Base-by-base conservation (phyloP, 1,284 basidiomycete genomes). In the Moesziomyces parantarcticus region DNA sequence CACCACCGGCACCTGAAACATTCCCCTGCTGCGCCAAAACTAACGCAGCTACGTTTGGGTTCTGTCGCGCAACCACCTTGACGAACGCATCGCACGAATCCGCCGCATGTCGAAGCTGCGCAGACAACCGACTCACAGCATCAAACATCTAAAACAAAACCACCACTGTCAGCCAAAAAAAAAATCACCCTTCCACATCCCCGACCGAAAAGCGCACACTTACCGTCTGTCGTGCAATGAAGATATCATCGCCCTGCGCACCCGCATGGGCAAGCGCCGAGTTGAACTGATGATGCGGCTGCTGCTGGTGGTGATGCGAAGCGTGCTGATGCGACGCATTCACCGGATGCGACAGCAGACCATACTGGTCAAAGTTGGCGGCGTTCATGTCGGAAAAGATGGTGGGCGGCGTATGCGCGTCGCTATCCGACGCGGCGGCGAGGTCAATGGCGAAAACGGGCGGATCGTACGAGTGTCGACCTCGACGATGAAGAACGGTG, bases 71-170 rank as follows among this genome's bases (percentile, higher is more conserved):
- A 5, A 78, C 62, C 23, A 65, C 59, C 57, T 77, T 75, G 58
- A 72, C 67, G 55, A 78, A 77, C 10, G 64, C 65, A 40, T 78
- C 77, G 44, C 71, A 77, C 58, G 61, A 56, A 41, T 70, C 66
- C 10, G 77, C 75, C 9, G 77, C 77, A 46, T 74, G 69, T 4
- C 77, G 67, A 26, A 78, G 55, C 44, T 73, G 70, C 13, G 54
- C 61, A 32, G 77, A 77, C 18, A 77, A 64, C 10, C 70, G 75
- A 51, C 68, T 71, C 22, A 76, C 64, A 39, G 71, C 56, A 20
- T 75, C 71, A 50, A 77, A 66, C 72, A 77, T 75, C 75, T 78
- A 54, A 10, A 5, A 16, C 34, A 36, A 16, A 14, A 6, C 34
- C 14, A 36, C 11, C 13, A 11, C 34, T 7, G 14, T 36, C 14